Conservation (phyloP, 345 rosid genomes). For the Reutealis trisperma region DNA sequence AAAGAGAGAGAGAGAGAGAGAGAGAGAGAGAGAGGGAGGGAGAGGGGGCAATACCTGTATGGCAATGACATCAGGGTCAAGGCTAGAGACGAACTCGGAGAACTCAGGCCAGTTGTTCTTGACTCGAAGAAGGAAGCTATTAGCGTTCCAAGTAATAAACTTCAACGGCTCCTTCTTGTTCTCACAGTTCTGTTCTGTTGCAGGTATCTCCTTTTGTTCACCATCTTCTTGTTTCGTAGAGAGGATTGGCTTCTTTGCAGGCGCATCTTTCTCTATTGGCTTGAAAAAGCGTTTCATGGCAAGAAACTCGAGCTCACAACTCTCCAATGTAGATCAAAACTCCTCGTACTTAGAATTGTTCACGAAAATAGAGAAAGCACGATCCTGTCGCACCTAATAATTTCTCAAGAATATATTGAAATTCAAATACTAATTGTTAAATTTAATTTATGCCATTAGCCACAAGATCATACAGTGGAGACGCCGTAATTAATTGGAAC, state of each 20-base stretch:
- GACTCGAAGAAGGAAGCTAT: constrained; percentile 90
- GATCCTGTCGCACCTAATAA: too few relatives aligned
- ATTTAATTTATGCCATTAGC: too few relatives aligned
- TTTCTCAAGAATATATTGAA: too few relatives aligned
- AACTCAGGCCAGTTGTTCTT: constrained; percentile 86
- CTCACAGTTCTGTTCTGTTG: constrained; percentile 22
- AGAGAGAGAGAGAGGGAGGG: neutral
- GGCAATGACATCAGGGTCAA: constrained; percentile 88
- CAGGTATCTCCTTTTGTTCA: constrained; percentile 17
- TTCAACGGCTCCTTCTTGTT: constrained; percentile 62
- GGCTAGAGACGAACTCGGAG: constrained; percentile 56
- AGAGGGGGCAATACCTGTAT: constrained; percentile 52
- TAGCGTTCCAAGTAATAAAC: constrained; percentile 93
- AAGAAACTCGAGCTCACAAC: neutral
- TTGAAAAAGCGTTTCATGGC: constrained; percentile 93
- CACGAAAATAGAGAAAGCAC: too few relatives aligned
- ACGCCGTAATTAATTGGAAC: too few relatives aligned
- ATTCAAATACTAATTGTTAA: too few relatives aligned
- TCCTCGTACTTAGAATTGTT: too few relatives aligned
- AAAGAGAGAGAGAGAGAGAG: neutral
- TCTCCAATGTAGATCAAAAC: neutral
- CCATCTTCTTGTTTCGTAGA: constrained; percentile 33
- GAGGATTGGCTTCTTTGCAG: constrained; percentile 69
- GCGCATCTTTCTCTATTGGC: constrained; percentile 79
- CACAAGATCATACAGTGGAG: too few relatives aligned